These are phyloP conservation scores for Carpinus viminea DNA, from an alignment of 306 rosid species.

Conservation along the genomic window DNA sequence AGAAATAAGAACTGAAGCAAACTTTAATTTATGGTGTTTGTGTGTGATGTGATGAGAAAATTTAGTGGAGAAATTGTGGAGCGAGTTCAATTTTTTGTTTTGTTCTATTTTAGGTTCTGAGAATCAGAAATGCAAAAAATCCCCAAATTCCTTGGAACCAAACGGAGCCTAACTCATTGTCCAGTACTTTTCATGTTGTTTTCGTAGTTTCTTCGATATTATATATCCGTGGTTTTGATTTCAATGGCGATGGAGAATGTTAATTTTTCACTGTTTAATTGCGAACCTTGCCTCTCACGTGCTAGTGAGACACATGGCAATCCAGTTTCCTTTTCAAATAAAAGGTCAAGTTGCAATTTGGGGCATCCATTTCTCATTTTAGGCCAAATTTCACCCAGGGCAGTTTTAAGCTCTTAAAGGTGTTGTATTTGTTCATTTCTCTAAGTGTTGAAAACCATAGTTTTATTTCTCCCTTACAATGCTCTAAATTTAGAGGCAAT, in stretches of 20 bases:
- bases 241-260: background rate
- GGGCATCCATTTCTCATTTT: background rate
- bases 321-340: no score
- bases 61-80: background rate
- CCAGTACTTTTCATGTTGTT: background rate
- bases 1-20: background rate
- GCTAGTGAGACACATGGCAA: no score
- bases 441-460: no score
- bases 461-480: no score
- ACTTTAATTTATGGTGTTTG: background rate
- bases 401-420: no score
- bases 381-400: no score
- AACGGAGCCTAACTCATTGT: background rate
- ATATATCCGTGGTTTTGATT: background rate
- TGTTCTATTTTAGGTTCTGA: background rate
- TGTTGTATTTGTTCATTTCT: no score
- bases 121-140: background rate
- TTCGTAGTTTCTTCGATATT: background rate
- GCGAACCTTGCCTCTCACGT: no score
- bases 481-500: no score
- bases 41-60: background rate
- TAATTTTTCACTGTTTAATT: background rate
- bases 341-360: no score
- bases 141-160: background rate
- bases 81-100: background rate